Base-by-base conservation (phyloP, 1,284 basidiomycete genomes). In the Ceratobasidium sp. region DNA sequence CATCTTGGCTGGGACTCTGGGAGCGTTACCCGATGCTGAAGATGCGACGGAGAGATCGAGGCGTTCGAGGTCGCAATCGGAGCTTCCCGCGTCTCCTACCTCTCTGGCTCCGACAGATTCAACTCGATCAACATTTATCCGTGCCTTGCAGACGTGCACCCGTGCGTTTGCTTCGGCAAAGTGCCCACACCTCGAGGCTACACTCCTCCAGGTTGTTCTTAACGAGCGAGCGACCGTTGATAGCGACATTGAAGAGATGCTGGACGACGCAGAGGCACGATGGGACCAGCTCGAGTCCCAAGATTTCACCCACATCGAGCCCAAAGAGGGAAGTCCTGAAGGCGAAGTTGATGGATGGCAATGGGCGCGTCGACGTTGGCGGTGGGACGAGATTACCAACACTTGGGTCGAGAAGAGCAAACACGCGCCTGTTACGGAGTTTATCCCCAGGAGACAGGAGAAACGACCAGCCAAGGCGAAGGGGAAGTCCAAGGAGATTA, bases 301-400 rank as follows among this genome's bases (percentile, higher is more conserved):
- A 16, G 35, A 58, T 28, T 28, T 28, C n/a, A 9, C 28, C 5
- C 52, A 28, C 5, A 9, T 54, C 13, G 55, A 49, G 7, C 23
- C 47, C 7, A 23, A 23, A 18, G 57, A 6, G 23, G 57, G 14
- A 21, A 18, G 23, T n/a, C 28, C 18, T 21, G 18, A 26, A 8
- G 26, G 43, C 26, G 21, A n/a, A 11, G 46, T 41, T 18, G 55
- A 49, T 43, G 46, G 46, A 8, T 71, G 67, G 55, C 30, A 46
- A 59, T 71, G 67, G 67, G 55, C 67, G 14, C 67, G 67, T 14
- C 21, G 5, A 1, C 44, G 35, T 14, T 59, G 67, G 67, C 21
- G 67, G 28, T 71, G 67, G 67, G 67, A 71, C 21, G 67, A 71
- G 46, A 71, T 71, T 32, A 71, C 55, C 43, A 71, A 71, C 21